These are phyloP conservation scores for Diddensiella santjacobensis DNA, from an alignment of 805 yeast species.

Conservation along the genomic window DNA sequence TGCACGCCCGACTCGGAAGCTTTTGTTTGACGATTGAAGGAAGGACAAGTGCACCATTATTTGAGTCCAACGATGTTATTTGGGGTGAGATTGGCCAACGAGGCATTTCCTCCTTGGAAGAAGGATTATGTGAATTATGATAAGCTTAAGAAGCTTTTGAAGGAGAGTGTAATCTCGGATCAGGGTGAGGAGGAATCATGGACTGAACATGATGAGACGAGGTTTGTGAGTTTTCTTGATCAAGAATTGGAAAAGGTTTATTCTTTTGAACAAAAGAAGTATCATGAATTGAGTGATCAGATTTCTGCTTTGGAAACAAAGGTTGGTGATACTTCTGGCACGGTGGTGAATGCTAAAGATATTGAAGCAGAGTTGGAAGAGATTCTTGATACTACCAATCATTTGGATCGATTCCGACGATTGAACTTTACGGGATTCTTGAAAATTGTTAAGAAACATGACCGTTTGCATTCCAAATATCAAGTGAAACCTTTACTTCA, in stretches of 20 bases:
- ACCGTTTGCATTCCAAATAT: conserved; percentile 79
- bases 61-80: conserved; percentile 57
- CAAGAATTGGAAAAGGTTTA: conserved; percentile 88
- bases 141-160: conserved; percentile 77
- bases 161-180: conserved; percentile 41
- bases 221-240: conserved; percentile 72
- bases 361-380: conserved; percentile 73
- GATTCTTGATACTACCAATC: conserved; percentile 69
- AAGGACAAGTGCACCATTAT: background rate
- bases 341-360: conserved; percentile 47
- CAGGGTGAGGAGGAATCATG: conserved; percentile 48
- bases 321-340: conserved; percentile 39
- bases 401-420: conserved; percentile 84
- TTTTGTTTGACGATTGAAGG: background rate
- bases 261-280: conserved; percentile 73
- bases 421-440: conserved; percentile 91
- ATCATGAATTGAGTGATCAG: conserved; percentile 60
- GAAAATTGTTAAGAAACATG: conserved; percentile 94
- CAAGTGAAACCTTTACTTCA: conserved; percentile 88
- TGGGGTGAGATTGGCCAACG: conserved; percentile 77
- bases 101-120: conserved; percentile 86
- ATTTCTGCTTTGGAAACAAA: conserved; percentile 61
- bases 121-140: conserved; percentile 87
- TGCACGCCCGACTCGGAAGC: background rate
- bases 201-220: conserved; percentile 79